Percentiles rank a stretch among this genome's conserved stretches.
phyloP scores from a whole-genome alignment of 2,329 filamentous ascomycete species.

The Phoma sp. region DNA sequence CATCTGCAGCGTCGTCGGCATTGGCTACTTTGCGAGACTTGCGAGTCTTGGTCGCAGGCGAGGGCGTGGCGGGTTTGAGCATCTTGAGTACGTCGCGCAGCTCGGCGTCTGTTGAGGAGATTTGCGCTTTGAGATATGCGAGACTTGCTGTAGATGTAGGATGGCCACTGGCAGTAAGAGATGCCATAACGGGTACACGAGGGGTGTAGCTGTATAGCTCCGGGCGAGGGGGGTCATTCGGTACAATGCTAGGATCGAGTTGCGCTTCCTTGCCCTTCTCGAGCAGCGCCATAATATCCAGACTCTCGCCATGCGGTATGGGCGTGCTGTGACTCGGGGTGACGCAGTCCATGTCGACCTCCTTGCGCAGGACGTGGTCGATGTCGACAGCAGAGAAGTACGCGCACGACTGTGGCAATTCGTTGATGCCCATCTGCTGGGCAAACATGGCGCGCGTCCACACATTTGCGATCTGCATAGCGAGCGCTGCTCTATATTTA shows the following conservation, averaged over 20 bases:
- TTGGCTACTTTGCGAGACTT: conserved; percentile 10
- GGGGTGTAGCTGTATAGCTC: conserved; percentile 71
- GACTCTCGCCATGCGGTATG: conserved; percentile 83
- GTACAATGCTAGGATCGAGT: conserved; percentile 69
- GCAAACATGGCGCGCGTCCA: conserved; percentile 98
- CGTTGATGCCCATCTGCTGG: conserved; percentile 94
- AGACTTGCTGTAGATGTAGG: conserved; percentile 50
- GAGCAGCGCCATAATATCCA: conserved; percentile 82
- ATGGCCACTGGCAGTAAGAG: conserved; percentile 55
- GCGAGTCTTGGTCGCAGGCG: not conserved
- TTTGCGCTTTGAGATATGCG: conserved; percentile 82
- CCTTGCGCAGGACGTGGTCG: conserved; percentile 93
- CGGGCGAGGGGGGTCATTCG: conserved; percentile 63
- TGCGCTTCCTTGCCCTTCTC: conserved; percentile 71
- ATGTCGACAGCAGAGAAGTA: conserved; percentile 97
- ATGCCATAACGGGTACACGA: conserved; percentile 79
- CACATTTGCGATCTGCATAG: conserved; percentile 89
- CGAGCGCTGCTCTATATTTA: conserved; percentile 88
- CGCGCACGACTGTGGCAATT: conserved; percentile 90
- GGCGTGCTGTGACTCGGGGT: conserved; percentile 82
- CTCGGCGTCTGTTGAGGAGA: conserved; percentile 75
- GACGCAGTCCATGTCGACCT: conserved; percentile 96
- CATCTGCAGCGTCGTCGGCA: conserved; percentile 14
- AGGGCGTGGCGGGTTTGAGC: conserved; percentile 2
- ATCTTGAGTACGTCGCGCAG: conserved; percentile 74